Conservation (phyloP, 2,329 filamentous ascomycete species). For the Exophiala oligosperma region DNA sequence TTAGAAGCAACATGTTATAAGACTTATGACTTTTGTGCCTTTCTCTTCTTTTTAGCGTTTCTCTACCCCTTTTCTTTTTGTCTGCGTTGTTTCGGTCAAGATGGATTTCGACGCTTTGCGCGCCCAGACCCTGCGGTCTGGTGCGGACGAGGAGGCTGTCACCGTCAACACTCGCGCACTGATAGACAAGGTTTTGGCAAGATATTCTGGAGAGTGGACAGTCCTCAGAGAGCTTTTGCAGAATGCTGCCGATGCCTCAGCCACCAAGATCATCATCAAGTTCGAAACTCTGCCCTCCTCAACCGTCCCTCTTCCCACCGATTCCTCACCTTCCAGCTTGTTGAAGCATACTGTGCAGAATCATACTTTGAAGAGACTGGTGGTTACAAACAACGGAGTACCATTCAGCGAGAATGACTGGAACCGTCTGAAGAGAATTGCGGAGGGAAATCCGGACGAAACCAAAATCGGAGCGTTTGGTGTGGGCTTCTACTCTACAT, state of each 20-base stretch:
- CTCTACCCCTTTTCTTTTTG: not conserved
- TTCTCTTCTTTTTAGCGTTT: not conserved
- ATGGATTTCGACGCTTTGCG: slow-evolving; percentile 66
- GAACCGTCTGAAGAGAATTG: slow-evolving; percentile 90
- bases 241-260: slow-evolving; percentile 96
- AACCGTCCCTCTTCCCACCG: slow-evolving; percentile 67
- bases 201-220: slow-evolving; percentile 94
- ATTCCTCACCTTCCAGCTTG: slow-evolving; percentile 66
- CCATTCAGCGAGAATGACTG: slow-evolving; percentile 89
- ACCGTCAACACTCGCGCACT: slow-evolving; percentile 95
- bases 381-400: slow-evolving; percentile 90
- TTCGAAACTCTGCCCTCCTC: slow-evolving; percentile 89
- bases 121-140: slow-evolving; percentile 80
- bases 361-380: slow-evolving; percentile 81
- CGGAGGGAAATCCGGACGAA: slow-evolving; percentile 98
- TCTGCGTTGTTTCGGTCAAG: not conserved
- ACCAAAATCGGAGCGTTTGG: slow-evolving; percentile 99
- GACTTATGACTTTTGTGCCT: not conserved
- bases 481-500: slow-evolving; percentile 97
- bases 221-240: slow-evolving; percentile 90
- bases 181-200: slow-evolving; percentile 95
- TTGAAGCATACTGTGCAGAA: slow-evolving; percentile 82
- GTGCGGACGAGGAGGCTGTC: slow-evolving; percentile 92
- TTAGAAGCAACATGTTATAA: not conserved
- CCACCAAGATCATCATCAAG: slow-evolving; percentile 82